Conservation (phyloP, 2,329 filamentous ascomycete species). For the Aspergillus niger region DNA sequence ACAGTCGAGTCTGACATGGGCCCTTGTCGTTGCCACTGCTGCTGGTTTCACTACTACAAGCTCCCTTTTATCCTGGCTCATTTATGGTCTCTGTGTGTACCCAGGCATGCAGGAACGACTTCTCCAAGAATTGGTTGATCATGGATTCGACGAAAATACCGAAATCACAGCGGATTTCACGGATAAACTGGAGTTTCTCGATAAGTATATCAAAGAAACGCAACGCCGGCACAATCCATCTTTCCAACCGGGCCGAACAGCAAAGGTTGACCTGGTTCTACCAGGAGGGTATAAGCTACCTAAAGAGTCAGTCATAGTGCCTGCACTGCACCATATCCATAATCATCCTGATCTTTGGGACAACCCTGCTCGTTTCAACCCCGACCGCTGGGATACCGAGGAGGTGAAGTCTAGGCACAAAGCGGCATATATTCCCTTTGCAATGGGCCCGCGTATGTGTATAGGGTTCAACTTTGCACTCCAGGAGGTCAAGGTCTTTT, state of each 20-base stretch:
- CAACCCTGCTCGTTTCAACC: conserved; percentile 60
- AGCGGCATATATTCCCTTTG: conserved; percentile 61
- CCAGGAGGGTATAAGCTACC: conserved; percentile 62
- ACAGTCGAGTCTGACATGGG: conserved; percentile 40
- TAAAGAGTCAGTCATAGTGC: conserved; percentile 55
- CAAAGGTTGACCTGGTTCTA: conserved; percentile 57
- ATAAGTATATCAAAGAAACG: conserved; percentile 57
- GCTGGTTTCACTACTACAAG: conserved; percentile 66
- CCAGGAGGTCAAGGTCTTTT: conserved; percentile 58
- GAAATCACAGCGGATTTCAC: conserved; percentile 32
- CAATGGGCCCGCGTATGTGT: conserved; percentile 58
- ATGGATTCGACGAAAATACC: conserved; percentile 48
- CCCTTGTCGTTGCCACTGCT: conserved; percentile 55
- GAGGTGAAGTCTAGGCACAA: conserved; percentile 55
- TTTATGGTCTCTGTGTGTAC: conserved; percentile 58
- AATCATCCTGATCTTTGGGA: conserved; percentile 60
- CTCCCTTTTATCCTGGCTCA: conserved; percentile 60
- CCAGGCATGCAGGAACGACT: conserved; percentile 59
- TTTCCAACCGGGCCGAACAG: conserved; percentile 61
- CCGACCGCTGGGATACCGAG: conserved; percentile 61
- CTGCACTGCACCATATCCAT: conserved; percentile 48
- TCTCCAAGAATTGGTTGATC: conserved; percentile 59
- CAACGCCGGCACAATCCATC: conserved; percentile 62
- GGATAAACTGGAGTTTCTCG: conserved; percentile 49
- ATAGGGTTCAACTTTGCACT: conserved; percentile 67